Conservation (phyloP, 305 asterid genomes). For the Nicotiana rustica region DNA sequence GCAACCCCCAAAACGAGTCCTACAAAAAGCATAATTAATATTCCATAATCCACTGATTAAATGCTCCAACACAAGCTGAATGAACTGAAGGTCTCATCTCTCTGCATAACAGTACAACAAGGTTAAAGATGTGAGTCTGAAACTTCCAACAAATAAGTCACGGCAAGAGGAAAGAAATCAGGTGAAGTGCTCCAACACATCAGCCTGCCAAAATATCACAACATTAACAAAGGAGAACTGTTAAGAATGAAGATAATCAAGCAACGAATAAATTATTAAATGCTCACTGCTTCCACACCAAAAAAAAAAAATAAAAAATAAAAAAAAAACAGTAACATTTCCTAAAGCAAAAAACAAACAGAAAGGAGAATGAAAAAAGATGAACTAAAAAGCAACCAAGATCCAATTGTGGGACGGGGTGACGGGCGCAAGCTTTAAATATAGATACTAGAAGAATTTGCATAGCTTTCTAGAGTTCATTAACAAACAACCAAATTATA, state of each 20-base stretch:
- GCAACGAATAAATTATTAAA: not conserved
- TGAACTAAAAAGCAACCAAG: not conserved
- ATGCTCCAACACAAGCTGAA: constrained; percentile 49
- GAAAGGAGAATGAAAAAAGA: not conserved
- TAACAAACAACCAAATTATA: not conserved
- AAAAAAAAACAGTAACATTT: not conserved
- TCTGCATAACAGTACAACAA: constrained; percentile 96
- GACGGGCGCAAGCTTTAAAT: constrained; percentile 38
- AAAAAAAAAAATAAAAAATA: too few relatives aligned
- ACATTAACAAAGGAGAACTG: constrained; percentile 40
- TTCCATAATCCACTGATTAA: constrained; percentile 43
- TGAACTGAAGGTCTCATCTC: constrained; percentile 54
- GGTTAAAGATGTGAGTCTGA: constrained; percentile 97
- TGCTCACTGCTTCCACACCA: not conserved
- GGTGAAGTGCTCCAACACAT: constrained; percentile 89
- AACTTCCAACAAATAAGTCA: constrained; percentile 93
- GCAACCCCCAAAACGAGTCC: constrained; percentile 64
- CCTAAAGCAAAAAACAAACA: not conserved
- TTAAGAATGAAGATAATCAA: constrained; percentile 34
- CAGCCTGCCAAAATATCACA: constrained; percentile 82
- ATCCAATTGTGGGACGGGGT: not conserved
- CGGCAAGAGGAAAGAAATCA: constrained; percentile 88
- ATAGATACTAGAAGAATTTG: constrained; percentile 42
- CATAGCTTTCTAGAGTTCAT: not conserved
- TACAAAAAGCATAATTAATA: constrained; percentile 58